Evolutionary conservation across 192 early-diverging fungal genomes (phyloP), one percentile per base, ranked within the genome.

Genomic region (Coemansia umbellata): DNA sequence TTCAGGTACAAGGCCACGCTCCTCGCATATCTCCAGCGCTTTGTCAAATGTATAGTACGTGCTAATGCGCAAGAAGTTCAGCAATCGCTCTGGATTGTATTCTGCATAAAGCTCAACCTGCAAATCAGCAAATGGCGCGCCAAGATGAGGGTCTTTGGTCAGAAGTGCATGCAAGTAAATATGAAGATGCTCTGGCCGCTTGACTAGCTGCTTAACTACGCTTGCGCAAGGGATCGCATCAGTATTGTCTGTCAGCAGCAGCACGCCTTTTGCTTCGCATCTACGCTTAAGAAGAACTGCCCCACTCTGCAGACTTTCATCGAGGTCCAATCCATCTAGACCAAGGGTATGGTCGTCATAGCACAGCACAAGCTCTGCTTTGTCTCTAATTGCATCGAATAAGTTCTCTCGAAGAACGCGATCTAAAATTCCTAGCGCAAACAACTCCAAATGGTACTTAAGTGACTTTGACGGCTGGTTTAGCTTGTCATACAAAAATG

Each of bases 141-240:
- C 82, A 17, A 84, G 60, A 45, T 87, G 86, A 19, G 63, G 17
- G 36, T 71, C 63, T 17, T 58, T 55, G 5, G 42, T 28, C 36
- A 89, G 92, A n/a, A 97, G 74, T 2, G 92, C 88, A 66, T 99
- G 93, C 58, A 99, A 65, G 74, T 96, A 99, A 7, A 92, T 82
- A 51, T 95, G 89, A 22, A 97, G 61, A 31, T 81, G 89, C 47
- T 82, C 60, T 3, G 78, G 78, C 26, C 79, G 55, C 3, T 26
- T 27, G 13, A 69, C 61, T 31, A 99, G 81, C 60, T 91, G 85
- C 15, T 81, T 67, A 6, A 97, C 94, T 1, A 87, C 87, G 19
- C 56, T 63, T 22, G 68, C 54, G 21, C 82, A 72, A 21, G 85
- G 86, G 35, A 95, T 85, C 11, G 86, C 83, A 28, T 97, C 91